phyloP scores from a whole-genome alignment of 139 green algal genomes.

The Penium margaritaceum region DNA sequence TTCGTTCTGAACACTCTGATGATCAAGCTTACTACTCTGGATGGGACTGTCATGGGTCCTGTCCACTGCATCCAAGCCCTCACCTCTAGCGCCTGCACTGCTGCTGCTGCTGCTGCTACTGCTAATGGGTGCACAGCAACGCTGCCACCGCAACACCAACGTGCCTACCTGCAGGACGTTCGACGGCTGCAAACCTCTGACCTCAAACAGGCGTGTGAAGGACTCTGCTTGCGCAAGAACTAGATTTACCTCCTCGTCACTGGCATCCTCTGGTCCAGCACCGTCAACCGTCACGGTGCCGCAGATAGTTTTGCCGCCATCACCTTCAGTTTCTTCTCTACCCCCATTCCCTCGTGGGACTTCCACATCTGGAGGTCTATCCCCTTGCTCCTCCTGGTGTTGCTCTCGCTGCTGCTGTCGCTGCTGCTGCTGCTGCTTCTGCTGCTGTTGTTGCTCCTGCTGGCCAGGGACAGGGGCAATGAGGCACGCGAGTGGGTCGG shows the following conservation, averaged over 20 bases:
- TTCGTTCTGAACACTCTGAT: too few relatives aligned
- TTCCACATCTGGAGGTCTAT: not conserved
- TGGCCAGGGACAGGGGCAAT: too few relatives aligned
- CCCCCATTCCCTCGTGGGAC: not conserved
- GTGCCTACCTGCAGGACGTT: not conserved
- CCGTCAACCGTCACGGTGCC: too few relatives aligned
- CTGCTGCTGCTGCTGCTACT: not conserved
- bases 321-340: too few relatives aligned
- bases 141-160: conserved; percentile 9
- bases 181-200: conserved; percentile 2
- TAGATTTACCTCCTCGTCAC: too few relatives aligned
- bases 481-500: not conserved
- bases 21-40: too few relatives aligned
- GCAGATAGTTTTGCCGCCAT: too few relatives aligned
- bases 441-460: not conserved
- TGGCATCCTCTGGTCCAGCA: conserved; percentile 10
- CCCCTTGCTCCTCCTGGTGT: not conserved
- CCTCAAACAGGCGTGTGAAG: conserved; percentile 16
- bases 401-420: not conserved
- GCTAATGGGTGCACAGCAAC: not conserved
- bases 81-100: too few relatives aligned
- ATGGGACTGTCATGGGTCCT: too few relatives aligned
- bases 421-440: not conserved
- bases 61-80: too few relatives aligned
- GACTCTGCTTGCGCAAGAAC: conserved; percentile 11